phyloP scores from a whole-genome alignment of 129 eudicot genomes.

The Flaveria linearis region DNA sequence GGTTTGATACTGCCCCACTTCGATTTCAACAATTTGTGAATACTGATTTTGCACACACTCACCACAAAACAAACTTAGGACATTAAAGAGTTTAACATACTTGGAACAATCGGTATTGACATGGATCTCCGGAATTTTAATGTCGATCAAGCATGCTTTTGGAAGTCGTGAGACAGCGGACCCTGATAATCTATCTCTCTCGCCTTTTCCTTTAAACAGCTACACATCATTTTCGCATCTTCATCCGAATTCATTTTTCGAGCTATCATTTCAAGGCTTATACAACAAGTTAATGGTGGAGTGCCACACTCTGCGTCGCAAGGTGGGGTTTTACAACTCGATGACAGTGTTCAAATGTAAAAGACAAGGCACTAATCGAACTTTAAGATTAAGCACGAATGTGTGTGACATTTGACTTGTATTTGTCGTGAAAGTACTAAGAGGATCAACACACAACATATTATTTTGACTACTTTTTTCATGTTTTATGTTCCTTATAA shows the following conservation, averaged over 20 bases:
- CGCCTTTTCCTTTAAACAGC: slow-evolving; percentile 17
- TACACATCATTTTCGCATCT: slow-evolving; percentile 27
- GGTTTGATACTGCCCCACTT: background rate
- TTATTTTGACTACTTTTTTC: slow-evolving; percentile 5
- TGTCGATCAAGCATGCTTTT: slow-evolving; percentile 20
- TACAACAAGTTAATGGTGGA: slow-evolving; percentile 20
- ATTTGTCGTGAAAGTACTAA: slow-evolving; percentile 12
- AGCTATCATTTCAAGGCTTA: slow-evolving; percentile 18
- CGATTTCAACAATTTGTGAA: background rate
- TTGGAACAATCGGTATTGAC: slow-evolving; percentile 17
- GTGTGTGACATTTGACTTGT: background rate
- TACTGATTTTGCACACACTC: background rate
- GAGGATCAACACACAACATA: slow-evolving; percentile 9
- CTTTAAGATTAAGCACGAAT: slow-evolving; percentile 1
- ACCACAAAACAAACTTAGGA: background rate
- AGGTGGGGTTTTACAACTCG: background rate
- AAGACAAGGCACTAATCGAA: slow-evolving; percentile 19
- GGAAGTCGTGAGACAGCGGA: slow-evolving; percentile 29
- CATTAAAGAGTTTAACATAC: slow-evolving; percentile 13
- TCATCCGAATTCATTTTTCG: background rate
- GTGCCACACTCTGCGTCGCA: slow-evolving; percentile 5
- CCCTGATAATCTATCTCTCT: background rate
- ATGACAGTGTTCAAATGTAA: slow-evolving; percentile 13
- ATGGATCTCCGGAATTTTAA: slow-evolving; percentile 19
- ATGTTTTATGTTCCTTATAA: slow-evolving; percentile 1